These are phyloP conservation scores for Amanita exitialis DNA, from an alignment of 768 basidiomycete species.

Conservation along the genomic window DNA sequence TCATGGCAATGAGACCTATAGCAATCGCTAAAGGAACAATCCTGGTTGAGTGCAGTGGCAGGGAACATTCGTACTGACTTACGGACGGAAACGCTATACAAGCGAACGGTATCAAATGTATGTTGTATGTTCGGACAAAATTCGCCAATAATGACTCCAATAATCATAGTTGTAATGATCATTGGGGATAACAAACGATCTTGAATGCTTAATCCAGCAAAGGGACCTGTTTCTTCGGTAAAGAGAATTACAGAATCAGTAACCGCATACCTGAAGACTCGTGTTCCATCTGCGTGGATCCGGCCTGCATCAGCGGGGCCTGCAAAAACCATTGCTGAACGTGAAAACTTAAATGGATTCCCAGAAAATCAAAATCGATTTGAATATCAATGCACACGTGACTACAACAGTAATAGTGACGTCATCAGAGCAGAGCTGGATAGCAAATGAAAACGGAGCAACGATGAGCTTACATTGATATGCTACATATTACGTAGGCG, in stretches of 20 bases:
- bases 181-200: constrained; percentile 30
- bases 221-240: constrained; percentile 7
- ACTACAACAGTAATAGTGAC: neutral
- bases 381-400: constrained; percentile 8
- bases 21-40: constrained; percentile 49
- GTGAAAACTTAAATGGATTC: too few species aligned
- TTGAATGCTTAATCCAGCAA: constrained; percentile 14
- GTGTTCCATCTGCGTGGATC: neutral
- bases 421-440: too few species aligned
- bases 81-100: constrained; percentile 73
- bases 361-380: constrained; percentile 5
- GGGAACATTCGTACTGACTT: constrained; percentile 19
- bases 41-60: neutral
- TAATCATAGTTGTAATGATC: constrained; percentile 64
- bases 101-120: constrained; percentile 51
- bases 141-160: constrained; percentile 67
- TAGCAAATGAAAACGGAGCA: neutral
- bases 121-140: constrained; percentile 49
- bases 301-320: neutral
- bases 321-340: too few species aligned
- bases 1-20: constrained; percentile 76
- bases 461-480: constrained; percentile 1
- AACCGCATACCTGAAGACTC: neutral
- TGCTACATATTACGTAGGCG: constrained; percentile 3
- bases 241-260: neutral